A percentile compares a stretch with the other conserved stretches of the same genome.
Conservation (phyloP, 1,284 basidiomycete genomes). For the Ustanciosporium gigantosporum region DNA sequence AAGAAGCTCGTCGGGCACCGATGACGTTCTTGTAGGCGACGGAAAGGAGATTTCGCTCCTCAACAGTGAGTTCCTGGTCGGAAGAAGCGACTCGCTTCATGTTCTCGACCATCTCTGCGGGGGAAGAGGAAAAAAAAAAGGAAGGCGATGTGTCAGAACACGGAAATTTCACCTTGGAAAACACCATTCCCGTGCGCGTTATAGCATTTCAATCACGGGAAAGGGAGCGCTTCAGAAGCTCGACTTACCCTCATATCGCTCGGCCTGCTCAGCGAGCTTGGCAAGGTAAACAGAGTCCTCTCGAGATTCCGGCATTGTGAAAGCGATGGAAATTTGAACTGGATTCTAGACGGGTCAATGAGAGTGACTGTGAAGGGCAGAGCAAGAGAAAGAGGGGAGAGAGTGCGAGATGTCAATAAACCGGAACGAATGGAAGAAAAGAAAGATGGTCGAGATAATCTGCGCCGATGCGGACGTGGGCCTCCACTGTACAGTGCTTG, state of each 20-base stretch:
- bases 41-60: constrained; percentile 97
- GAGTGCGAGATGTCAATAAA: background rate
- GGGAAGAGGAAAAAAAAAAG: background rate
- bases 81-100: constrained; percentile 62
- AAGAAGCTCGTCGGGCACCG: constrained; percentile 96
- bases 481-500: too few species aligned
- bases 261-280: constrained; percentile 62
- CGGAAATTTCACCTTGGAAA: too few species aligned
- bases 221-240: too few species aligned
- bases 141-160: background rate
- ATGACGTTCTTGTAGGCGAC: constrained; percentile 99
- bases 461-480: too few species aligned
- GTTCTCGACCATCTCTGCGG: constrained; percentile 61
- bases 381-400: background rate
- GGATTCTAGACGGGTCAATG: constrained; percentile 22
- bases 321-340: constrained; percentile 6
- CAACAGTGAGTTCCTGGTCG: constrained; percentile 81
- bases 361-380: constrained; percentile 6
- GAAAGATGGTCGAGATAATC: too few species aligned
- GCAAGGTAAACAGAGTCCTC: constrained; percentile 61
- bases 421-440: background rate
- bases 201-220: too few species aligned
- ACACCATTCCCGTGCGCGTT: too few species aligned
- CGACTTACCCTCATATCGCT: constrained; percentile 61
- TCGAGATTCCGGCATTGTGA: constrained; percentile 56